Evolutionary conservation across 179 eudicot species (phyloP).

Genomic region (Vitellaria paradoxa): DNA sequence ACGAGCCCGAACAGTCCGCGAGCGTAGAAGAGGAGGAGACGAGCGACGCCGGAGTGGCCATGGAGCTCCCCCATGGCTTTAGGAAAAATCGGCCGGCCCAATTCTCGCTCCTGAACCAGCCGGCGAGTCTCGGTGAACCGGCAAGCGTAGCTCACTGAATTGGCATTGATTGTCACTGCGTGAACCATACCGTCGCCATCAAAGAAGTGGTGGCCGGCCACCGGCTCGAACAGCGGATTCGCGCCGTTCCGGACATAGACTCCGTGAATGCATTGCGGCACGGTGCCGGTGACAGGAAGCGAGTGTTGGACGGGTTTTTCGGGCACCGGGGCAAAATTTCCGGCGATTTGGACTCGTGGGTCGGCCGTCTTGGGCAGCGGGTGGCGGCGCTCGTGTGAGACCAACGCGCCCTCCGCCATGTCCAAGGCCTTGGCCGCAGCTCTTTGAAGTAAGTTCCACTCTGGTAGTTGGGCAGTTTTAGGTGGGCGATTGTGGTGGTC

Average conservation of each 20-base stretch:
- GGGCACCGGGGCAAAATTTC: slow-evolving; percentile 52
- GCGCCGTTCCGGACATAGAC: slow-evolving; percentile 54
- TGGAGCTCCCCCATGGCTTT: slow-evolving; percentile 64
- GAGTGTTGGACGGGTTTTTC: slow-evolving; percentile 34
- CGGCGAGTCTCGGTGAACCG: slow-evolving; percentile 46
- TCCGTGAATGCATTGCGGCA: slow-evolving; percentile 38
- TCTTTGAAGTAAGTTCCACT: slow-evolving; percentile 41
- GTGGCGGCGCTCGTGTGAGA: slow-evolving; percentile 26
- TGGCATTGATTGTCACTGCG: slow-evolving; percentile 29
- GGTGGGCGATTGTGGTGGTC: not conserved
- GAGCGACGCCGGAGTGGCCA: slow-evolving; percentile 50
- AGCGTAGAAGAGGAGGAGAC: slow-evolving; percentile 37
- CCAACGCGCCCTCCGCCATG: slow-evolving; percentile 26
- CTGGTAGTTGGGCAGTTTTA: slow-evolving; percentile 4
- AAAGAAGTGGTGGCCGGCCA: slow-evolving; percentile 53
- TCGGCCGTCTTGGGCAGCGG: slow-evolving; percentile 49
- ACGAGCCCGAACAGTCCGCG: slow-evolving; percentile 39
- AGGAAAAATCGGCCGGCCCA: slow-evolving; percentile 46
- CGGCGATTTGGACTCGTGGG: slow-evolving; percentile 52
- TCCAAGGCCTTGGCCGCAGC: slow-evolving; percentile 44
- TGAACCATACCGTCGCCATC: slow-evolving; percentile 65
- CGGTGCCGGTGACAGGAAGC: slow-evolving; percentile 29
- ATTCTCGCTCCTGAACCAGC: slow-evolving; percentile 35
- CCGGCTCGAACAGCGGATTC: slow-evolving; percentile 42
- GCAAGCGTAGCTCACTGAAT: slow-evolving; percentile 41